Base-by-base conservation (phyloP, 345 rosid genomes). In the Brassica incana region DNA sequence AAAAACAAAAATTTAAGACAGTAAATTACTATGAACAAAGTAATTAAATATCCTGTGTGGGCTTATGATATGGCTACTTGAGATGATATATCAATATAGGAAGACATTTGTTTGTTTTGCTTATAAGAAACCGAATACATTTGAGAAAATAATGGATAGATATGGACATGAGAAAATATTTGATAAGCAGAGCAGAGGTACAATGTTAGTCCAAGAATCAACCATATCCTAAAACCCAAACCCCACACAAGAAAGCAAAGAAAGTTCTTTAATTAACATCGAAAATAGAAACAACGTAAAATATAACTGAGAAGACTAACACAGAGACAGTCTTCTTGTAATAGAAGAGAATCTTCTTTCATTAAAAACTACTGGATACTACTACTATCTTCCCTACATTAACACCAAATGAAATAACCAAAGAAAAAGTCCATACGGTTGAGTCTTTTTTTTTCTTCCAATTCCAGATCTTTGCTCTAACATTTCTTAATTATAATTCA, bases 181-280 rank as follows among this genome's bases (percentile, higher is more conserved):
- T 69, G 27, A 56, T 40, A 18, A 59, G 29, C 59, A 32, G 66
- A 67, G 69, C 12, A 43, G 43, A 79, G 10, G 81, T 81, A 72
- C 84, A 72, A 59, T 76, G 77, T 76, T 70, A 76, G 68, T 65
- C 80, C 68, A 74, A 38, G 75, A 74, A 73, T 63, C 72, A 69
- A 63, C 94, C 79, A 76, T 83, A 69, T 80, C 84, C 85, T 79
- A 79, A 79, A 79, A 79, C 82, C 16, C 80, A 85, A 88, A 71
- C 80, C 83, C 78, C 80, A 73, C 80, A 70, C 38, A 1, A 36
- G 75, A 69, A 84, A 82, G 78, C 43, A 64, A 14, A 29, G 67
- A 30, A 35, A 65, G 48, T 85, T 78, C 27, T 80, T 75, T 65
- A 65, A 79, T 69, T 82, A 85, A 81, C 83, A 78, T 82, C 76